These are phyloP conservation scores for Viola odorata DNA, from an alignment of 345 rosid species.

Conservation along the genomic window DNA sequence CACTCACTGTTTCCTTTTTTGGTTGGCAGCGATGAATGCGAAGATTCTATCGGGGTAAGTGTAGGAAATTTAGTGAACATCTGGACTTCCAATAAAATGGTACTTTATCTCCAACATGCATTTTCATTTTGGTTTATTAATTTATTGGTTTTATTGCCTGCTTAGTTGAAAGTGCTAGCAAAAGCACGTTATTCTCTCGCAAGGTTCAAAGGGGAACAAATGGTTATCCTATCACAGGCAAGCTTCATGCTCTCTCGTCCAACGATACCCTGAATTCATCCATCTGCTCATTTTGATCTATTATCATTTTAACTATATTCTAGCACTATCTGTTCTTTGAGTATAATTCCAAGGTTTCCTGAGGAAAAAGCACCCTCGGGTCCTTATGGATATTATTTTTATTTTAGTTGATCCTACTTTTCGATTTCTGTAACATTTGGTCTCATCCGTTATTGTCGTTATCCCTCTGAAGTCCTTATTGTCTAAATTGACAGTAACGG, in stretches of 20 bases:
- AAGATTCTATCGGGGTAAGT: conserved; percentile 84
- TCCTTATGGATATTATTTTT: too few relatives aligned
- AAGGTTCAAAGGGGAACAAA: conserved; percentile 85
- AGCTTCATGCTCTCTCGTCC: conserved; percentile 9
- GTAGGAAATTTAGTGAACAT: conserved; percentile 9
- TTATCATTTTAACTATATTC: not conserved
- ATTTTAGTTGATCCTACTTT: too few relatives aligned
- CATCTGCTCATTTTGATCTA: too few relatives aligned
- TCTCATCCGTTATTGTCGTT: too few relatives aligned
- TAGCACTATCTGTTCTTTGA: not conserved
- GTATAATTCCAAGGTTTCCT: not conserved
- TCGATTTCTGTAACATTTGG: too few relatives aligned
- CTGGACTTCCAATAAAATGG: not conserved
- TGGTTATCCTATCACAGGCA: conserved; percentile 93
- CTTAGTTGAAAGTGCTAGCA: conserved; percentile 69
- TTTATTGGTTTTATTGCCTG: conserved; percentile 19
- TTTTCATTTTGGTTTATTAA: not conserved
- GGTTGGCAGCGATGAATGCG: conserved; percentile 66
- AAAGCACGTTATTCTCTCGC: conserved; percentile 90
- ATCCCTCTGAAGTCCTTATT: too few relatives aligned
- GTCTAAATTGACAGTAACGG: too few relatives aligned
- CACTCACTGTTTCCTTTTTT: not conserved
- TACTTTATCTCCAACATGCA: not conserved
- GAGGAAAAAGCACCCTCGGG: too few relatives aligned
- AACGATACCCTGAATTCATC: not conserved